Evolutionary conservation across 2,329 filamentous ascomycete genomes (phyloP), one percentile per base, ranked within the genome.

Genomic region (Cyclaneusma minus): DNA sequence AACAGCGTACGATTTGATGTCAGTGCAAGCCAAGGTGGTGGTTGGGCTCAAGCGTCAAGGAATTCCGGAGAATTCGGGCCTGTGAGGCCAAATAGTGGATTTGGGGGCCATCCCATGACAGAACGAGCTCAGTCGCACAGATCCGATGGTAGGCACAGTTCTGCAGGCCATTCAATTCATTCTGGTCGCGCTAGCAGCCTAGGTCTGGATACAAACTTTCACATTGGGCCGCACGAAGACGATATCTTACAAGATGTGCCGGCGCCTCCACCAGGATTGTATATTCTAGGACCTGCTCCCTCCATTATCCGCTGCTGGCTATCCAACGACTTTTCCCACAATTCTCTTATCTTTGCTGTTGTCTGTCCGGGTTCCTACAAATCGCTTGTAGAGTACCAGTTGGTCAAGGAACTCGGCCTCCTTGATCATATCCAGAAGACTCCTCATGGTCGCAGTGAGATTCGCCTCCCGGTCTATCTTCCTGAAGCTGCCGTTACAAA

Each of bases 1-100:
- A 95, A 95, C 48, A 95, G 89, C 46, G 89, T 98, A 39, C 80
- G 89, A 19, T 98, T 98, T 43, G 89, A 95, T 46, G 87, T 95
- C 49, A 93, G 83, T 45, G 85, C 87, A 9, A 72, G 93, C 40
- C 84, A 93, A 41, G 79, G 82, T 24, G 84, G 69, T 6, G 68
- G 84, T 49, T 91, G 89, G 69, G 76, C 75, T 19, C 82, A 92
- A 44, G 72, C 70, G 36, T 80, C 77, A 32, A 72, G 87, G 22
- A 77, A 84, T 29, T 87, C 82, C 8, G 71, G 80, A 24, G 89
- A 95, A 29, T 77, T 92, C 38, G 70, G 73, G 21, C 77, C 80
- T 14, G 60, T 72, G 24, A 66, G 87, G 27, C 84, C 82, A 13
- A 69, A 73, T 13, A 91, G 83, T 49, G 77, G 82, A 18, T 62